A percentile compares a stretch with the other conserved stretches of the same genome.
Evolutionary conservation across 2,329 filamentous ascomycete species (phyloP).

Genomic region (Botrytis deweyae): DNA sequence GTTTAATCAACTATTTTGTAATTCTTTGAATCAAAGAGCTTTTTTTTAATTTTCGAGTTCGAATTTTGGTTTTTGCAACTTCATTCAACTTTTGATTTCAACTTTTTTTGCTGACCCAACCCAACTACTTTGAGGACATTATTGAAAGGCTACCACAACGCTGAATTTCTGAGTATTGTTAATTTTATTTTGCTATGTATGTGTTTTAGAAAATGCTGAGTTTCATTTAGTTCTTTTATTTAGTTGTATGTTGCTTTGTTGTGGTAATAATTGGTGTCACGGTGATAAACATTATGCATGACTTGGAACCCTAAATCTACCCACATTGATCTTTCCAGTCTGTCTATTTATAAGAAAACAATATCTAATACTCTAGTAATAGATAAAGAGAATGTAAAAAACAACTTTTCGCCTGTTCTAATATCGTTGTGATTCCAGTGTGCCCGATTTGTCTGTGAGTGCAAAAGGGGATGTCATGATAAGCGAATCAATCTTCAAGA

Average conservation of each 20-base stretch:
- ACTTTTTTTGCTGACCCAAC: not conserved
- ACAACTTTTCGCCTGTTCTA: not conserved
- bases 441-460: not conserved
- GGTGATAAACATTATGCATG: not conserved
- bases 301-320: not conserved
- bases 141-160: not conserved
- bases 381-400: not conserved
- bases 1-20: not conserved
- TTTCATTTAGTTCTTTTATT: not conserved
- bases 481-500: not conserved
- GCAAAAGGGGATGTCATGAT: not conserved
- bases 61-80: not conserved
- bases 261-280: not conserved
- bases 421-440: not conserved
- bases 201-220: accelerated
- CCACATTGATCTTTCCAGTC: accelerated
- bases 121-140: accelerated
- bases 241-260: not conserved
- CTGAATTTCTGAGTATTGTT: accelerated
- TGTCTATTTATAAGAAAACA: too few species aligned
- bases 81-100: not conserved
- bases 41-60: not conserved
- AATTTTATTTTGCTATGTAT: accelerated
- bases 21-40: not conserved
- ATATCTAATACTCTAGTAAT: not conserved